phyloP scores from a whole-genome alignment of 768 basidiomycete genomes.

The Suillus lakei region DNA sequence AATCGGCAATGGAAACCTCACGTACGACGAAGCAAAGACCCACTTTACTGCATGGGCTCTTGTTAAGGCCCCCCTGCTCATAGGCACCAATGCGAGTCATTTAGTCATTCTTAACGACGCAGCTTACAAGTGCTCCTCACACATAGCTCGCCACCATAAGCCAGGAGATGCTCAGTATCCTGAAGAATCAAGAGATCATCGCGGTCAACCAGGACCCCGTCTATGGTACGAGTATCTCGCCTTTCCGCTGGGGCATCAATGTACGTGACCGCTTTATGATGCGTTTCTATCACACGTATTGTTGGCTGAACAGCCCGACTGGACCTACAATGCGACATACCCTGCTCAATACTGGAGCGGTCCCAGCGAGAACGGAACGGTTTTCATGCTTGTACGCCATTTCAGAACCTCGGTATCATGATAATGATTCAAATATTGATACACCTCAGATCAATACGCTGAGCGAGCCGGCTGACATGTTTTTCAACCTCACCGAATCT shows the following conservation, averaged over 20 bases:
- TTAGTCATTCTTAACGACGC: constrained; percentile 15
- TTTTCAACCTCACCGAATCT: constrained; percentile 67
- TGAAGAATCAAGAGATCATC: constrained; percentile 65
- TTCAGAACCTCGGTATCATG: neutral
- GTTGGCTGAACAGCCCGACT: constrained; percentile 35
- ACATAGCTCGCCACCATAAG: constrained; percentile 54
- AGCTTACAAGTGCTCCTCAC: neutral
- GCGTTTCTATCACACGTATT: neutral
- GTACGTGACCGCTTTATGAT: constrained; percentile 38
- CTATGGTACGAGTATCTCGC: constrained; percentile 63
- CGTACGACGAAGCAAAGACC: constrained; percentile 64
- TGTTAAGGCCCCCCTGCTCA: constrained; percentile 67
- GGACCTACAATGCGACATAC: constrained; percentile 43
- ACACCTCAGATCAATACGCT: constrained; percentile 57
- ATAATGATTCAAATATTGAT: neutral
- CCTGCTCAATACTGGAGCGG: constrained; percentile 76
- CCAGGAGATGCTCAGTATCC: constrained; percentile 53
- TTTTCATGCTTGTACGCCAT: constrained; percentile 64
- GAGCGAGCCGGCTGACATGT: constrained; percentile 55
- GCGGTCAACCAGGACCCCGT: constrained; percentile 71
- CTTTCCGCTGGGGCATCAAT: constrained; percentile 71
- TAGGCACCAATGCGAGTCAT: constrained; percentile 58
- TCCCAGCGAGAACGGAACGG: constrained; percentile 60
- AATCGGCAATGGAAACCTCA: constrained; percentile 66
- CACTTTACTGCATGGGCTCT: constrained; percentile 77